phyloP scores from a whole-genome alignment of 768 basidiomycete genomes.

The Tricholoma flavovirens region DNA sequence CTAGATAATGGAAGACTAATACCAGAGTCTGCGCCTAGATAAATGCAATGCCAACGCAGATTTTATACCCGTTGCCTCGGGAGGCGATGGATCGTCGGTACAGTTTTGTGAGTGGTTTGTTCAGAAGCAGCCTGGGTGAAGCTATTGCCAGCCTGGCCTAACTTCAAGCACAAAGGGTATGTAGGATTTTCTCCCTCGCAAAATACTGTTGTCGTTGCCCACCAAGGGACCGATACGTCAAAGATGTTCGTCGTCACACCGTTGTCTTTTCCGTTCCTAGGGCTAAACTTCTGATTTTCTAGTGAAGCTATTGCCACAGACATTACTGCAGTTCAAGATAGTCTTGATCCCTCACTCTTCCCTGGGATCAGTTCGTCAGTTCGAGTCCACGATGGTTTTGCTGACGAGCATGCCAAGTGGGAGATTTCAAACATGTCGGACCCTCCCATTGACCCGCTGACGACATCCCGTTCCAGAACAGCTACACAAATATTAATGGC shows the following conservation, averaged over 20 bases:
- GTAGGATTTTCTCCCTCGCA: conserved; percentile 27
- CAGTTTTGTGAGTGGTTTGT: conserved; percentile 32
- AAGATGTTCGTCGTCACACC: conserved; percentile 24
- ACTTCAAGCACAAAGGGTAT: conserved; percentile 8
- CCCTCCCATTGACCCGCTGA: background rate
- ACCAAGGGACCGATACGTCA: conserved; percentile 36
- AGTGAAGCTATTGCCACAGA: conserved; percentile 32
- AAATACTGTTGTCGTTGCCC: conserved; percentile 34
- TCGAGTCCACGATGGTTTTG: conserved; percentile 44
- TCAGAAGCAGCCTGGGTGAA: background rate
- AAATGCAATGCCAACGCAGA: conserved; percentile 35
- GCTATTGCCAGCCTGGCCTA: no score
- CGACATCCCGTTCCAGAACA: conserved; percentile 23
- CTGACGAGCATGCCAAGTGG: conserved; percentile 37
- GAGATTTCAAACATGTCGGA: conserved; percentile 3
- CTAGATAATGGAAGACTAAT: background rate
- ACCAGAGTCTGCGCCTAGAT: background rate
- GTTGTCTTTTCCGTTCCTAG: background rate
- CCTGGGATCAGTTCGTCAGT: conserved; percentile 40
- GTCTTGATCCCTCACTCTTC: conserved; percentile 38
- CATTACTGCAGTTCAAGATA: conserved; percentile 27
- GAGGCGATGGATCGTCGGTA: conserved; percentile 33
- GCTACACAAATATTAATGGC: conserved; percentile 36
- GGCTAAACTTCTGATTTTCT: background rate
- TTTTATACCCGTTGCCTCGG: conserved; percentile 39